These are phyloP conservation scores for Podospora conica DNA, from an alignment of 495 filamentous ascomycete species.

Conservation along the genomic window DNA sequence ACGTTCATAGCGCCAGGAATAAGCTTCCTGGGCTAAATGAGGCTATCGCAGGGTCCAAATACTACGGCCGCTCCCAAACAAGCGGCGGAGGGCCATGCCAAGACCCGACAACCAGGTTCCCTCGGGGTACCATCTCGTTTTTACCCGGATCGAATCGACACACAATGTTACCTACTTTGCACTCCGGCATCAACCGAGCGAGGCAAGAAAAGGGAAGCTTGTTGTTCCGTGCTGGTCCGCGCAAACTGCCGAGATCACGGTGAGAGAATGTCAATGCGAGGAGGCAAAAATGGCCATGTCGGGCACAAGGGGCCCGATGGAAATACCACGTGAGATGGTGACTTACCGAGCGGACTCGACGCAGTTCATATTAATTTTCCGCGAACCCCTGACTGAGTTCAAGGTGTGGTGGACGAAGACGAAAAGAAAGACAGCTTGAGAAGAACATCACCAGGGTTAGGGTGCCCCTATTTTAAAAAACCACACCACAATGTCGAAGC, in stretches of 20 bases:
- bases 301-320: background rate
- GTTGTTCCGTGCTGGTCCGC: background rate
- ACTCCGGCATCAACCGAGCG: background rate
- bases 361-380: background rate
- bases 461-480: background rate
- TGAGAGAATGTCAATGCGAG: background rate
- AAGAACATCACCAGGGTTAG: background rate
- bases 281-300: background rate
- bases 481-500: no score
- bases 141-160: background rate
- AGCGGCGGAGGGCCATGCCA: constrained; percentile 4
- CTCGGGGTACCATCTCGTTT: background rate
- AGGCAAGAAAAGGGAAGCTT: background rate
- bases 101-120: background rate
- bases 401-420: background rate
- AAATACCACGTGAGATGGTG: background rate
- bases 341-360: background rate
- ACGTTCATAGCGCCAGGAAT: background rate
- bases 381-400: background rate
- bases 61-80: constrained; percentile 1
- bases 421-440: no score
- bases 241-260: background rate
- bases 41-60: background rate
- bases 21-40: background rate
- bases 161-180: no score